Evolutionary conservation across 495 filamentous ascomycete species (phyloP).

Genomic region (Xylaria cubensis): DNA sequence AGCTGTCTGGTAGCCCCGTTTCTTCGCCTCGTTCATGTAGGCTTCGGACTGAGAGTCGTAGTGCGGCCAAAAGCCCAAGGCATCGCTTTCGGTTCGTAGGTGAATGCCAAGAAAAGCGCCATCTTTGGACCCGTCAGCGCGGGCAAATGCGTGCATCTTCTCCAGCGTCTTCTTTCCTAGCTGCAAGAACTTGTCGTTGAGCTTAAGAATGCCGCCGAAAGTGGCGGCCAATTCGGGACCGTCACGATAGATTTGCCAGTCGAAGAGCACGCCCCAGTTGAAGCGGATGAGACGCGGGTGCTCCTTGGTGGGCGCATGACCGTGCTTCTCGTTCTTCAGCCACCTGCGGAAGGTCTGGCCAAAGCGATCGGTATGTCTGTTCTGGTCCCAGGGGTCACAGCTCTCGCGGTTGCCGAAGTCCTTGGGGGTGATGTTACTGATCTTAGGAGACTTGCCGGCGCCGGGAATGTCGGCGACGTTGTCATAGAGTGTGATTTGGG

Average conservation of each 20-base stretch:
- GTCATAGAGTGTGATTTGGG: conserved; percentile 53
- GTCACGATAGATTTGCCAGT: conserved; percentile 53
- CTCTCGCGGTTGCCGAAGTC: conserved; percentile 51
- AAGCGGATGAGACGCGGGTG: conserved; percentile 50
- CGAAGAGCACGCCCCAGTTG: conserved; percentile 56
- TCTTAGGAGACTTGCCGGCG: conserved; percentile 40
- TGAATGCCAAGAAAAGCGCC: conserved; percentile 48
- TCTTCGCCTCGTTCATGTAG: conserved; percentile 42
- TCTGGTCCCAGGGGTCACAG: conserved; percentile 54
- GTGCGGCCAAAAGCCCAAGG: conserved; percentile 50
- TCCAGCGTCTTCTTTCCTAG: conserved; percentile 42
- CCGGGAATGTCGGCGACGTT: conserved; percentile 41
- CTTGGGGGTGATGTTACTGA: conserved; percentile 52
- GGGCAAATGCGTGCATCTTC: conserved; percentile 44
- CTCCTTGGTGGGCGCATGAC: conserved; percentile 35
- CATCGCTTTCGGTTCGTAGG: conserved; percentile 53
- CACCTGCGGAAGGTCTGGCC: conserved; percentile 45
- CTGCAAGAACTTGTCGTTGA: conserved; percentile 46
- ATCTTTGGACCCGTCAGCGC: conserved; percentile 31
- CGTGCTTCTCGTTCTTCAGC: conserved; percentile 41
- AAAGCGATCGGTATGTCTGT: conserved; percentile 54
- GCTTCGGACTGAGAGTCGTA: conserved; percentile 49
- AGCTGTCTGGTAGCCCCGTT: conserved; percentile 43
- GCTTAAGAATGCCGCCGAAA: conserved; percentile 48
- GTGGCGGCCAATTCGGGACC: conserved; percentile 52